These are phyloP conservation scores for Aspergillus sclerotialis DNA, from an alignment of 2,329 filamentous ascomycete species.

Conservation along the genomic window DNA sequence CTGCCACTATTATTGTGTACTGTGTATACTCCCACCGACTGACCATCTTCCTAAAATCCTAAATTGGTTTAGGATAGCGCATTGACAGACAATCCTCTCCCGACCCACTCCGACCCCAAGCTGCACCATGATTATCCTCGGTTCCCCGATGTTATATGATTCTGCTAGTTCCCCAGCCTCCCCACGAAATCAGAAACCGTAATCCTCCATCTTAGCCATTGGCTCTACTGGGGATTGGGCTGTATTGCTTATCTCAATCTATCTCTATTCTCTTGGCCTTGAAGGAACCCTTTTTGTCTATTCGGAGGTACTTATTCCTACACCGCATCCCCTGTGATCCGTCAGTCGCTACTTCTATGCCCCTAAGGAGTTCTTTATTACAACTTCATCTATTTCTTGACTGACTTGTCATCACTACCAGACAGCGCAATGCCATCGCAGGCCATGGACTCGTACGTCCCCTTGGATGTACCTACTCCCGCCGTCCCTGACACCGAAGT, in stretches of 20 bases:
- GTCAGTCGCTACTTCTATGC: background rate
- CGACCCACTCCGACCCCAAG: background rate
- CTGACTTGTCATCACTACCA: background rate
- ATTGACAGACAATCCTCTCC: background rate
- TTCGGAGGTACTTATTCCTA: background rate
- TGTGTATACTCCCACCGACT: background rate
- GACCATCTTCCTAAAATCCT: background rate
- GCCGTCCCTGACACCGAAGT: conserved; percentile 41
- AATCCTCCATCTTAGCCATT: too few species aligned
- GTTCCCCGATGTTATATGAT: too few species aligned
- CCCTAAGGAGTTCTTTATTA: background rate
- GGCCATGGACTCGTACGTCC: conserved; percentile 15
- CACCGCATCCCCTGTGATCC: background rate
- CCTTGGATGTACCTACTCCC: conserved; percentile 40
- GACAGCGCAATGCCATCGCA: conserved; percentile 13
- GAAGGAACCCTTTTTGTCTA: too few species aligned
- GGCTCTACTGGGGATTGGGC: too few species aligned
- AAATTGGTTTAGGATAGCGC: too few species aligned
- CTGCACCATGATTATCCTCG: background rate
- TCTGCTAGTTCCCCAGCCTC: too few species aligned
- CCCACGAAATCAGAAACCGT: too few species aligned
- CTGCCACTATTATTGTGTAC: background rate
- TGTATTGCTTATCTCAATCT: too few species aligned
- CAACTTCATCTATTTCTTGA: background rate
- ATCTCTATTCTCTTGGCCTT: too few species aligned